Evolutionary conservation across 1,139 yeast species (phyloP), one percentile per base, ranked within the genome.

Genomic region (Barnettozyma hawaiiensis): DNA sequence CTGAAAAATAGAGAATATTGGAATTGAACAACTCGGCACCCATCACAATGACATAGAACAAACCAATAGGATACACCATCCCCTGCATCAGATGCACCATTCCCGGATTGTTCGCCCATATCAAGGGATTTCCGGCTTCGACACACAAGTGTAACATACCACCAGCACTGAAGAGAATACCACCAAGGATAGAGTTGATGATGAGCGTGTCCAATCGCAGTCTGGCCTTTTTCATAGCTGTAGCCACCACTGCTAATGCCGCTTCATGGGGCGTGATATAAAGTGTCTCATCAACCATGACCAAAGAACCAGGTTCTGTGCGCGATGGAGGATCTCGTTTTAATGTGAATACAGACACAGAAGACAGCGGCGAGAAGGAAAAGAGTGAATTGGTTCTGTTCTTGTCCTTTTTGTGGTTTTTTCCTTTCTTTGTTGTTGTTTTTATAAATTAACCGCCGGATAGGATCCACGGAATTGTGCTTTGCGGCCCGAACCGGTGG

Each of bases 201-300:
- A 77, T 51, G 23, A 84, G 60, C 2, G 79, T 70, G 46, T 78
- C 81, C 6, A 78, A 50, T 45, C 78, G 70, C 20, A 82, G 70
- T 56, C 94, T 70, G 2, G 90, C 75, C 57, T 84, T 84, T 59
- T 84, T 84, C 92, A 83, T 84, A 2, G 86, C 71, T 0, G 92
- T 84, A 7, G 94, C 94, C 26, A 84, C 89, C 39, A 82, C 82
- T 0, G 92, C 92, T 41, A 84, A 61, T 1, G 92, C 92, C 2
- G 92, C 80, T 53, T 84, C 94, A 60, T 83, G 78, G 9, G 90
- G 85, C 7, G 87, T 77, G 42, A 81, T 69, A 57, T 81, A 83
- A 52, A 69, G 63, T 9, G 77, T 66, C 49, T 80, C 85, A 47
- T 64, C 69, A 12, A 60, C 62, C 67, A 66, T 63, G 21, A 23